phyloP scores from a whole-genome alignment of 2,329 filamentous ascomycete species.

The Aspergillus spinulosporus region DNA sequence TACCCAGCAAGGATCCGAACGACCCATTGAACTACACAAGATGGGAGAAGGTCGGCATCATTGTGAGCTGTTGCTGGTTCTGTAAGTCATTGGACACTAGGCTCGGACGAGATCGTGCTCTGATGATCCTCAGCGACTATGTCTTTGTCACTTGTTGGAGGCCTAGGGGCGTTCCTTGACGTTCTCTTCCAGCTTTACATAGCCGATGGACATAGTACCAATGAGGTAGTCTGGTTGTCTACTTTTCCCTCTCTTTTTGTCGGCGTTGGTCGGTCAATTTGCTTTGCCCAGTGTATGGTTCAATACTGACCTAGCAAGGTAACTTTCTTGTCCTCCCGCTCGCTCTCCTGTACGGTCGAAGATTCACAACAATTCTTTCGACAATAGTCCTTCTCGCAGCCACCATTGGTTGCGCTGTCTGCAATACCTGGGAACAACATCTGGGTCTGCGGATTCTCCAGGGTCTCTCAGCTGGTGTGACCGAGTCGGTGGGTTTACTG shows the following conservation, averaged over 20 bases:
- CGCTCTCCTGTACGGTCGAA: conserved; percentile 42
- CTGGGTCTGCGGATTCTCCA: conserved; percentile 40
- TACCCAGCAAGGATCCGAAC: conserved; percentile 29
- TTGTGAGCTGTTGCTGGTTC: conserved; percentile 32
- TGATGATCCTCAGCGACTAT: conserved; percentile 21
- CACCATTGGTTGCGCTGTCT: conserved; percentile 37
- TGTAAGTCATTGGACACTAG: conserved; percentile 16
- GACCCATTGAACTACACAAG: conserved; percentile 28
- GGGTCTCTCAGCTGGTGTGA: conserved; percentile 42
- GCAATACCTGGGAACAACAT: conserved; percentile 38
- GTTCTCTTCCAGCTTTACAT: conserved; percentile 37
- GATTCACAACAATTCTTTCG: conserved; percentile 38
- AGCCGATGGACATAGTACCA: conserved; percentile 26
- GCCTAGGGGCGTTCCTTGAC: conserved; percentile 35
- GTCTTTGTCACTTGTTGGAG: conserved; percentile 29
- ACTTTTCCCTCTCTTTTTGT: conserved; percentile 45
- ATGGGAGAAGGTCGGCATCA: conserved; percentile 28
- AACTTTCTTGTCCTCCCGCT: conserved; percentile 43
- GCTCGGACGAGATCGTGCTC: no score
- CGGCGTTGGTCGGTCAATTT: conserved; percentile 33
- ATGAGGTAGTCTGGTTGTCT: conserved; percentile 36
- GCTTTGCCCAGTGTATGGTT: not conserved
- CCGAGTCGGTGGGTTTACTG: conserved; percentile 32
- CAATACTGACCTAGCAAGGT: conserved; percentile 14
- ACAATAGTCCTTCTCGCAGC: conserved; percentile 34